These are phyloP conservation scores for Capsicum rhomboideum DNA, from an alignment of 257 asterid species.

Conservation along the genomic window DNA sequence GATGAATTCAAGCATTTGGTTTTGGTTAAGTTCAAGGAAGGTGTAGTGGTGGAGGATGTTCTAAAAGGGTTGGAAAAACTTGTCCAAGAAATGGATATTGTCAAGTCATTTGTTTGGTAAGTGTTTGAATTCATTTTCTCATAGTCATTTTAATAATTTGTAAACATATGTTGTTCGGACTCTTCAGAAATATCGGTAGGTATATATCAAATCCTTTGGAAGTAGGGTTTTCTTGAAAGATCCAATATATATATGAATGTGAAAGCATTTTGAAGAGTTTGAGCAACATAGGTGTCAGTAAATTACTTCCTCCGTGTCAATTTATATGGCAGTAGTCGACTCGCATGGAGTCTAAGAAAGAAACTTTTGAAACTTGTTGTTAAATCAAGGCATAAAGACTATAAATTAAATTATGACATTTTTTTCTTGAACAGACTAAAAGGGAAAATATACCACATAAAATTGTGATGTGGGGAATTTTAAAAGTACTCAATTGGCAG, in stretches of 20 bases:
- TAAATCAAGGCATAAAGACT: not conserved
- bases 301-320: not conserved
- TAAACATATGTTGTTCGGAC: not conserved
- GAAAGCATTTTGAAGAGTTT: fast-evolving
- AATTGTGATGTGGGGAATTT: too few species aligned
- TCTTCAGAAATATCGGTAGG: not conserved
- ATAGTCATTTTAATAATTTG: not conserved
- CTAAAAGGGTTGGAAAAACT: conserved; percentile 72
- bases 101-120: conserved; percentile 89
- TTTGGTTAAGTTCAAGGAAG: conserved; percentile 79
- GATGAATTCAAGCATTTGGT: conserved; percentile 79
- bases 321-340: not conserved
- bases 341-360: not conserved
- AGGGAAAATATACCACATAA: too few species aligned
- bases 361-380: not conserved
- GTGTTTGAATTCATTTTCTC: not conserved
- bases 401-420: too few species aligned
- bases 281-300: not conserved
- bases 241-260: not conserved
- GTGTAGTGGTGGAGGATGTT: conserved; percentile 50
- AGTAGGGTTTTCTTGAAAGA: not conserved
- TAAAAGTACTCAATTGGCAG: not conserved
- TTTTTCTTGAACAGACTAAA: too few species aligned
- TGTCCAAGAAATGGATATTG: conserved; percentile 54
- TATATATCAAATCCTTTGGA: fast-evolving